Evolutionary conservation across 352 stramenopile species (phyloP), one percentile per base, ranked within the genome.

Genomic region (Globisporangium cylindrosporum): DNA sequence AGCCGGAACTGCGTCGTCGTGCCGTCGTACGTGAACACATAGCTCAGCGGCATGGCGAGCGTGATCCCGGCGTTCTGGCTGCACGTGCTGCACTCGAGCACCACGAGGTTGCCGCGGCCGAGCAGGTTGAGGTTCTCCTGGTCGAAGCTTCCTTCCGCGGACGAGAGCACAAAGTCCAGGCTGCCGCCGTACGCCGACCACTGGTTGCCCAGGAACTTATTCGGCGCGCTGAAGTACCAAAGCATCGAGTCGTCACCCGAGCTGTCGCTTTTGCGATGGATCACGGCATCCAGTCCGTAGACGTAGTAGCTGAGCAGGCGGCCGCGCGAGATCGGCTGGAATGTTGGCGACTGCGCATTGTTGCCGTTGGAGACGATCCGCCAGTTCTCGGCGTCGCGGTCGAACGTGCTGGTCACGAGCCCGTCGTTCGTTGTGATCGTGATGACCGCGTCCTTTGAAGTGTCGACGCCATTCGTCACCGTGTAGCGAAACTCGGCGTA

Each of bases 161-260:
- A 95, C 49, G 89, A 95, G 8, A 98, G 74, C 22, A 93, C 86
- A 68, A 98, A 98, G 48, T 94, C 81, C 36, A 98, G 78, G 5
- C 75, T 88, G 8, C 94, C 94, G n/a, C 84, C 89, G 75, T 98
- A 98, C 18, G 89, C 79, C 3, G 88, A 74, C 78, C 89, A 96
- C 10, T 95, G 82, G 71, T 97, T 97, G 25, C 92, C 92, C 0
- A 91, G 79, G 69, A 97, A 98, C 51, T 96, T 95, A 25, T 72
- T 55, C 0, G 89, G 88, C 0, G 89, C 89, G 2, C 65, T 73
- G 66, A 98, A 98, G 68, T 95, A 92, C 92, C 92, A 98, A 6
- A 93, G 80, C 72, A 89, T 75, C 1, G 75, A 69, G 70, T 97
- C 86, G 59, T 91, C 84, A 12, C 82, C 81, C n/a, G 65, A 20